Conservation (phyloP, 805 yeast genomes). For the Lipomyces anomalus region DNA sequence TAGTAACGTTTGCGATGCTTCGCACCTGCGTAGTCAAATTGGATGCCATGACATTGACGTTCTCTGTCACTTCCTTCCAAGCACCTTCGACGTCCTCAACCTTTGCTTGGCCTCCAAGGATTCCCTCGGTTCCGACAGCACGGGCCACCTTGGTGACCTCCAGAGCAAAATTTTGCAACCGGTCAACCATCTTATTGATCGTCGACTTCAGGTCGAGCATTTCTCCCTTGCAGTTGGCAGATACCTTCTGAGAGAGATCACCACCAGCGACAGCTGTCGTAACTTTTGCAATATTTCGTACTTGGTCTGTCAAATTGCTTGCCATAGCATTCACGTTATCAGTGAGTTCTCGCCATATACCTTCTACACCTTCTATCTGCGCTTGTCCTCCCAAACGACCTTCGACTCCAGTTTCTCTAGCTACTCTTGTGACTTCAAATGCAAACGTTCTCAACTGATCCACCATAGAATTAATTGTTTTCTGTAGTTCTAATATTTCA, state of each 20-base stretch:
- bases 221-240: constrained; percentile 81
- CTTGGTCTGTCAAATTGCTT: constrained; percentile 77
- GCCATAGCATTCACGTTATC: constrained; percentile 92
- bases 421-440: constrained; percentile 79
- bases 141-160: constrained; percentile 83
- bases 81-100: constrained; percentile 78
- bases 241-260: constrained; percentile 71
- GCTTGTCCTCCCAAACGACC: constrained; percentile 90
- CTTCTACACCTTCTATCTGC: constrained; percentile 68
- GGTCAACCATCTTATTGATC: constrained; percentile 84
- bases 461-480: constrained; percentile 84
- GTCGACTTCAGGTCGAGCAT: constrained; percentile 76
- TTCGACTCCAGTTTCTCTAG: constrained; percentile 84
- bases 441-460: constrained; percentile 79
- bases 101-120: constrained; percentile 81
- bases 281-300: constrained; percentile 79
- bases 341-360: constrained; percentile 81
- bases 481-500: constrained; percentile 76
- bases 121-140: constrained; percentile 85
- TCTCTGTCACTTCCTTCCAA: constrained; percentile 79
- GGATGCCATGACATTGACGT: constrained; percentile 82
- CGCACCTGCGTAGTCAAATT: constrained; percentile 84
- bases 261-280: constrained; percentile 86
- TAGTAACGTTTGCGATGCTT: constrained; percentile 82
- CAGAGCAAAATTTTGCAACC: constrained; percentile 70